These are phyloP conservation scores for Tylopilus vinaceipallidus DNA, from an alignment of 768 basidiomycete genomes.

Conservation along the genomic window DNA sequence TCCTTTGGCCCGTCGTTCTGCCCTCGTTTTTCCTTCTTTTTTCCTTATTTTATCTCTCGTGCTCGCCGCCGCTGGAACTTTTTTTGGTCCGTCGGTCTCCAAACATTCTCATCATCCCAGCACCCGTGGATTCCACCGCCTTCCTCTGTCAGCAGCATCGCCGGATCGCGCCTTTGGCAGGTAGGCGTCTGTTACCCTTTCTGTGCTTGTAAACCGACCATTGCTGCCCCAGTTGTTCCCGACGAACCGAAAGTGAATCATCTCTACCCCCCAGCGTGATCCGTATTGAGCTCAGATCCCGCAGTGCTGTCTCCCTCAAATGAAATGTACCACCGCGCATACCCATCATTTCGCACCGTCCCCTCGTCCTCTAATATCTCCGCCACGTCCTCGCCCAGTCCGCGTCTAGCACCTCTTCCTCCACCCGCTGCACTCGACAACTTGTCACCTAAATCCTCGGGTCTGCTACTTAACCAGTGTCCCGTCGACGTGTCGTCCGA, in stretches of 20 bases:
- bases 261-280: background rate
- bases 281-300: conserved; percentile 15
- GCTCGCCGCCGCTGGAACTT: background rate
- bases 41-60: conserved; percentile 1
- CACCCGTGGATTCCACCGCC: background rate
- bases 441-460: conserved; percentile 39
- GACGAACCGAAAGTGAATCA: conserved; percentile 22
- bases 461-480: conserved; percentile 34
- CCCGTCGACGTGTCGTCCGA: conserved; percentile 35
- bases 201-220: background rate
- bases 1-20: background rate
- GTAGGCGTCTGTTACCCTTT: background rate
- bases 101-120: conserved; percentile 2
- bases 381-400: conserved; percentile 26
- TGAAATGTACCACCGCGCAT: conserved; percentile 64
- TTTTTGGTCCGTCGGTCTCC: background rate
- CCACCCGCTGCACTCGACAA: conserved; percentile 46
- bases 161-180: conserved; percentile 12
- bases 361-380: conserved; percentile 38
- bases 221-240: background rate
- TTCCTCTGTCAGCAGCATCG: conserved; percentile 3
- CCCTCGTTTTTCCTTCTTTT: background rate
- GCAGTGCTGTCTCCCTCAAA: conserved; percentile 35
- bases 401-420: conserved; percentile 50
- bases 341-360: conserved; percentile 55